Evolutionary conservation across 1,284 basidiomycete genomes (phyloP), one percentile per base, ranked within the genome.

Genomic region (Flammula alnicola): DNA sequence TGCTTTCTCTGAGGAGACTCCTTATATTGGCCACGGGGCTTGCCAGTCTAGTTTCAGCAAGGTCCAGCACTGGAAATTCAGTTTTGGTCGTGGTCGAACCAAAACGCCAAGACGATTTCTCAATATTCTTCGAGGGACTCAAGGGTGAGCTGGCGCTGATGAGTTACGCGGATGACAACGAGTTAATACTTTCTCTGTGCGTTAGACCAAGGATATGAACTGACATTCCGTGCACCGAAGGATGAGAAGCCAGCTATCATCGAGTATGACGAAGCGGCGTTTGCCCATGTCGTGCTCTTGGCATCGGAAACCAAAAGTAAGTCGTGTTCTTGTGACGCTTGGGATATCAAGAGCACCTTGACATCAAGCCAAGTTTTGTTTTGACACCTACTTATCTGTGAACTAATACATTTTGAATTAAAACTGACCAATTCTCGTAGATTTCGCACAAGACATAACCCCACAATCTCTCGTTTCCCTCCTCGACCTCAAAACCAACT

Each of bases 1-100:
- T 71, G 69, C 58, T 68, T 49, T 59, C 59, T 36, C 52, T 67
- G 42, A 59, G 60, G 47, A 63, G 60, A 26, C 52, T 70, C 43
- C 23, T 71, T 23, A 42, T 66, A 26, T 55, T 72, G 12, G 60
- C 61, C 27, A 60, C 56, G 17, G 59, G 65, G 29, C 54, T 71
- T 36, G 61, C 63, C 19, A 57, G 70, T 26, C 57, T 73, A 20
- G 69, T 71, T 7, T 60, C 71, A 42, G 90, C 90, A 49, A 83
- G 80, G 61, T 93, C 91, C n/a, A 88, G 90, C 65, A 80, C 86
- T 2, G 92, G 92, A 8, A 81, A 91, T 66, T 85, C 84, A 31
- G 87, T 97, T 11, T 80, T 97, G 19, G 88, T 96, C 46, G 77
- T 96, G 10, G 77, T 94, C 38, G 92, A 96, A 63, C 81, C 84